A percentile compares a stretch with the other conserved stretches of the same genome.
phyloP scores from a whole-genome alignment of 352 stramenopile species.

The Phytophthora tubulina region DNA sequence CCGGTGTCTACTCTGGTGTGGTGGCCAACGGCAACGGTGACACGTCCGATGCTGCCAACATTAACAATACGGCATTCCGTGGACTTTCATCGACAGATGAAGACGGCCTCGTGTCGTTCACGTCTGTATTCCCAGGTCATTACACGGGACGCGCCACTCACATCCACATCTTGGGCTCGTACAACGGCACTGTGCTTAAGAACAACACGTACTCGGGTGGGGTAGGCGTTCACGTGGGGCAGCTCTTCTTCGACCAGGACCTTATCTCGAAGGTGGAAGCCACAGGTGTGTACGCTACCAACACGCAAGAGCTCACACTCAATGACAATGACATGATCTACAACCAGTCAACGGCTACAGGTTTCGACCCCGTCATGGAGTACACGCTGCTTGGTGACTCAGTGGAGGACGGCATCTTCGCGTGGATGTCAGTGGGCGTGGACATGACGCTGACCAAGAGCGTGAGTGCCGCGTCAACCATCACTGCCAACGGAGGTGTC shows the following conservation, averaged over 20 bases:
- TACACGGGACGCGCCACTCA: slow-evolving; percentile 42
- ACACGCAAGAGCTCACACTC: slow-evolving; percentile 31
- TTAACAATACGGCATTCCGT: slow-evolving; percentile 42
- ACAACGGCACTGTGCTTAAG: slow-evolving; percentile 39
- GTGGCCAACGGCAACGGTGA: slow-evolving; percentile 37
- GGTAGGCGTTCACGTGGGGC: slow-evolving; percentile 30
- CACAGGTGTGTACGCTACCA: slow-evolving; percentile 31
- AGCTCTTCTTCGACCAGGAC: slow-evolving; percentile 39
- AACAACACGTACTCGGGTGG: slow-evolving; percentile 42
- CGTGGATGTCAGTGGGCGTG: slow-evolving; percentile 42
- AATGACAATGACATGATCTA: slow-evolving; percentile 36
- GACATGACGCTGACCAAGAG: slow-evolving; percentile 39
- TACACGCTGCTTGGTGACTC: slow-evolving; percentile 30
- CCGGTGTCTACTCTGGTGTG: slow-evolving; percentile 38
- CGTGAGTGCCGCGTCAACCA: slow-evolving; percentile 38
- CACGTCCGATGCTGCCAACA: slow-evolving; percentile 33
- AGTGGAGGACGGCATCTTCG: slow-evolving; percentile 35
- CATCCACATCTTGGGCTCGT: slow-evolving; percentile 39
- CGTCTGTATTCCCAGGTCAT: slow-evolving; percentile 31
- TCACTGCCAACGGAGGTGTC: slow-evolving; percentile 34
- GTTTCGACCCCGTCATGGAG: slow-evolving; percentile 37
- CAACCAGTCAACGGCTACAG: slow-evolving; percentile 18
- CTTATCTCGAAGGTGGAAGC: slow-evolving; percentile 38
- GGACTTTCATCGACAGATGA: slow-evolving; percentile 30
- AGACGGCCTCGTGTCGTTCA: slow-evolving; percentile 35